Conservation (phyloP, 495 filamentous ascomycete genomes). For the Sordaria brevicollis region DNA sequence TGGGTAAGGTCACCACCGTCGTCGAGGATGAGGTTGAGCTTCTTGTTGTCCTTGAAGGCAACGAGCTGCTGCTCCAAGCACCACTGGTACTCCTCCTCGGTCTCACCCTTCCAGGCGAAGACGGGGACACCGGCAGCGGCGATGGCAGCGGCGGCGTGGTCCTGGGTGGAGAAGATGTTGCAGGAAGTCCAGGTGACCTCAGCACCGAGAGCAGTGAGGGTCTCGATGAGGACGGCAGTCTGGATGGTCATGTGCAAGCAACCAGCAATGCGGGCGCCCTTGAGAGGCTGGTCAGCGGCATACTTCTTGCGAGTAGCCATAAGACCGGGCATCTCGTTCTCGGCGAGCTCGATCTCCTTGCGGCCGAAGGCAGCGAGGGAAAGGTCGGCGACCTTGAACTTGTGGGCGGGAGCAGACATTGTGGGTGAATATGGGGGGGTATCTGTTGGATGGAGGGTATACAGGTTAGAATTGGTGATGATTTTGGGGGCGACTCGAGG, state of each 20-base stretch:
- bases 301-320: constrained; percentile 94
- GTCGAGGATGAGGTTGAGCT: constrained; percentile 96
- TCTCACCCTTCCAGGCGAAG: constrained; percentile 99
- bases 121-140: constrained; percentile 89
- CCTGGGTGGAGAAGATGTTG: constrained; percentile 99
- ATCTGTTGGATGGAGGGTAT: background rate
- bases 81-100: constrained; percentile 99
- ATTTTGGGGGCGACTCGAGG: background rate
- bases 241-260: constrained; percentile 99
- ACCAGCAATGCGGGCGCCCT: constrained; percentile 82
- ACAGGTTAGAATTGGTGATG: background rate
- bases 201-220: constrained; percentile 82
- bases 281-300: constrained; percentile 81
- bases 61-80: constrained; percentile 96
- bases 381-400: constrained; percentile 98
- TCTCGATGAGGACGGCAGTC: constrained; percentile 98
- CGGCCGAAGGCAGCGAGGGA: constrained; percentile 96
- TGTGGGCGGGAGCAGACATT: constrained; percentile 74
- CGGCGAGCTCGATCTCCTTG: constrained; percentile 96
- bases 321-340: constrained; percentile 97
- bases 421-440: constrained; percentile 8
- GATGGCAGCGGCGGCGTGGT: constrained; percentile 96
- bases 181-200: constrained; percentile 97
- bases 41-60: constrained; percentile 94
- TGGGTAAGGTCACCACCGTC: constrained; percentile 96